phyloP scores from a whole-genome alignment of 2,329 filamentous ascomycete species.

The Beauveria caledonica region DNA sequence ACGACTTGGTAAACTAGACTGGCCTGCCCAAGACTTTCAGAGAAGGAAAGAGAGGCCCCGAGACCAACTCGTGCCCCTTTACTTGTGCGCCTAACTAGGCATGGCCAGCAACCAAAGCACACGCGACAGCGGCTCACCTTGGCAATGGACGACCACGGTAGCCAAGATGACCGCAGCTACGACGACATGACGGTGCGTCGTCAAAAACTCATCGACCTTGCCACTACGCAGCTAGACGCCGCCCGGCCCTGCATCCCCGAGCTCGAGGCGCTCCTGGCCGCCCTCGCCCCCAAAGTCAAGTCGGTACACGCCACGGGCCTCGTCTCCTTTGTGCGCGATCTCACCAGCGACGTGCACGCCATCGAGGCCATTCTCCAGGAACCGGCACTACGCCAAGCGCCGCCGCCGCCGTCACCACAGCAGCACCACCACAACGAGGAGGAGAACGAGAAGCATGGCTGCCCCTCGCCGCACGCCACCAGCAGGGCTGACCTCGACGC shows the following conservation, averaged over 20 bases:
- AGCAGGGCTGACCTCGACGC: slow-evolving; percentile 11
- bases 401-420: no score
- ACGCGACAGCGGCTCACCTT: not conserved
- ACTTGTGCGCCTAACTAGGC: not conserved
- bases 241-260: slow-evolving; percentile 14
- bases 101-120: not conserved
- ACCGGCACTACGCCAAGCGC: not conserved
- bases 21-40: not conserved
- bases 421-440: not conserved
- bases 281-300: slow-evolving; percentile 10
- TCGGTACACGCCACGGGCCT: slow-evolving; percentile 16
- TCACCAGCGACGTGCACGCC: slow-evolving; percentile 14
- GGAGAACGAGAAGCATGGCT: no score
- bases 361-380: slow-evolving; percentile 12
- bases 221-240: slow-evolving; percentile 7
- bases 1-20: not conserved
- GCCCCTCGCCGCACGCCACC: not conserved
- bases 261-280: slow-evolving; percentile 14
- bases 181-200: not conserved
- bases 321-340: slow-evolving; percentile 16
- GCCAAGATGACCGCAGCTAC: not conserved
- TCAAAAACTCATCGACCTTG: slow-evolving; percentile 10
- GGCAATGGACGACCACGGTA: not conserved
- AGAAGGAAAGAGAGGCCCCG: no score
- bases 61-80: not conserved